Evolutionary conservation across 148 eudicot genomes (phyloP), one percentile per base, ranked within the genome.

Genomic region (Camellia japonica): DNA sequence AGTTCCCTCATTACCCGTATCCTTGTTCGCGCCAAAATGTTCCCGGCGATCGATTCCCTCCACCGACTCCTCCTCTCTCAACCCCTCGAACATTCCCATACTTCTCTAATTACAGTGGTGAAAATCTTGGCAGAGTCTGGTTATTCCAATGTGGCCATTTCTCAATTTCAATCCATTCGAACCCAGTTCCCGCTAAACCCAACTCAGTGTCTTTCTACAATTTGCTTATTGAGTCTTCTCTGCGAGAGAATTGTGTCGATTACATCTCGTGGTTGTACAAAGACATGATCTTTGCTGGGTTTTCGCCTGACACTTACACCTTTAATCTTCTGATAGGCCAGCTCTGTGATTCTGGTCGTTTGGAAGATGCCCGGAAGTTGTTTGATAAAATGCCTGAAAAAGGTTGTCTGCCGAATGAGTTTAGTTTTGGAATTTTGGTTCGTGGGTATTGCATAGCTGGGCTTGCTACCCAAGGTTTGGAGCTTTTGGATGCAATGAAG

Each of bases 401-500:
- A 85, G 94, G 90, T 0, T 93, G 98, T 90, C 75, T 4, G 68
- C 98, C 97, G 49, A 92, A 96, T 82, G 97, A 84, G 90, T 91
- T 83, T 64, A 92, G 78, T 87, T 92, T 89, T 65, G 99, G 99
- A 78, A 87, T 96, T 87, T 89, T 96, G 91, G 82, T 91, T 71
- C 87, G 94, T 62, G 99, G 93, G 83, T 93, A 89, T 86, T 93
- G 99, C 79, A 88, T 78, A 73, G 75, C 71, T 47, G 95, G 97
- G 60, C 83, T 85, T 71, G 83, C 75, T 55, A 63, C 0, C 4
- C 81, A 86, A 54, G 93, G 90, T 23, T 84, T 92, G 83, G 86
- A 82, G 88, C 62, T 96, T 82, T 80, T 96, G 85, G 88, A 88
- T 77, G 71, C 56, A 19, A 90, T 92, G 92, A 87, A 76, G 83